Evolutionary conservation across 371 early-diverging fungal species (phyloP).

Genomic region (Mucor saturninus): DNA sequence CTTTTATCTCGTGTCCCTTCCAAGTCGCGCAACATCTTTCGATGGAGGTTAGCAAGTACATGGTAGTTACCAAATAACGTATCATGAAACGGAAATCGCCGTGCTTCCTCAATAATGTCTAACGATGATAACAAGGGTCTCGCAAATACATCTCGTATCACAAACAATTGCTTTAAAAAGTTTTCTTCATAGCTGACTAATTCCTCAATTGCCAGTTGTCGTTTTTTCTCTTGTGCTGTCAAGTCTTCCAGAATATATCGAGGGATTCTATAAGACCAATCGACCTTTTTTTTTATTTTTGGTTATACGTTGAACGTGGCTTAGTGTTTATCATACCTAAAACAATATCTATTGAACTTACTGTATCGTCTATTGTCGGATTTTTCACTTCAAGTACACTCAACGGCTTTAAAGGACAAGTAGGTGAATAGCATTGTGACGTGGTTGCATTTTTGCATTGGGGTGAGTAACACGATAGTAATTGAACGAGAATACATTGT

Average conservation of each 20-base stretch:
- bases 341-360: too few relatives aligned
- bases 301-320: neutral
- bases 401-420: conserved; percentile 10
- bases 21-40: conserved; percentile 10
- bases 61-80: conserved; percentile 24
- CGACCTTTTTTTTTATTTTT: neutral
- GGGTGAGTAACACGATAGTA: conserved; percentile 22
- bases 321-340: neutral
- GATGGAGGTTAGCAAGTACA: conserved; percentile 14
- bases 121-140: conserved; percentile 15
- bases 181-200: conserved; percentile 15
- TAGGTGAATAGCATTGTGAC: conserved; percentile 20
- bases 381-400: conserved; percentile 1
- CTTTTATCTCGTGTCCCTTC: conserved; percentile 4
- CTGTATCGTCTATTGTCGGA: neutral
- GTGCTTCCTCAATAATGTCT: conserved; percentile 21
- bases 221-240: conserved; percentile 11
- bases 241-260: conserved; percentile 14
- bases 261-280: conserved; percentile 17
- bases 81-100: conserved; percentile 22
- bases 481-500: conserved; percentile 14
- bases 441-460: conserved; percentile 4
- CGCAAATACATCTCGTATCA: conserved; percentile 19
- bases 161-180: conserved; percentile 18
- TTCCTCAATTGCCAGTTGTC: conserved; percentile 27